Evolutionary conservation across 1,284 basidiomycete genomes (phyloP), one percentile per base, ranked within the genome.

Genomic region (Ganoderma leucocontextum): DNA sequence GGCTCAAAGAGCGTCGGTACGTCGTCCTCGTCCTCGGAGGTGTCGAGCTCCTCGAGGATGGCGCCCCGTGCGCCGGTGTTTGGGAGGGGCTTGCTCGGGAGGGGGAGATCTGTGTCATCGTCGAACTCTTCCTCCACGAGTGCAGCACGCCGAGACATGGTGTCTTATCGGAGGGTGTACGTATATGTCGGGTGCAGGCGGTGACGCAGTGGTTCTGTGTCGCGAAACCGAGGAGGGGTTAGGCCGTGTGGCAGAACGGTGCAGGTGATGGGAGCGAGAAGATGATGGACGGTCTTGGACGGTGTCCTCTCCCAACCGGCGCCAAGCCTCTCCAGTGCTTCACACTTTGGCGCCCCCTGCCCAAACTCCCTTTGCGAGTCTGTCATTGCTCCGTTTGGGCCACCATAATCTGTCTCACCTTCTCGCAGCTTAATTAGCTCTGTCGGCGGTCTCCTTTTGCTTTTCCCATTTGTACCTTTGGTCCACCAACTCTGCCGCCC

Each of bases 41-140:
- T 33, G 64, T 68, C 71, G 72, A 95, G 87, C 81, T 95, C 90
- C 77, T 95, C 86, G 67, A 97, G 82, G 42, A 97, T 85, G 2
- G 94, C 89, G 2, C 95, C 94, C 59, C 83, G 86, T 0, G 85
- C 71, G 63, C 92, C 91, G 17, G 87, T 87, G 74, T 90, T 87
- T 12, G 90, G 89, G 1, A 96, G 82, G 0, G 88, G 82, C n/a
- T 85, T 85, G 36, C 82, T 82, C 2, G 90, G 93, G 53, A 92
- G 83, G 2, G 90, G 91, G 55, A 96, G 86, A 78, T 96, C 95
- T 19, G 93, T 94, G 76, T 96, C 94, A 82, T 96, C 95, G 87
- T 96, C 94, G 78, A 95, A 96, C 74, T 92, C 89, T 72, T 89
- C 91, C 72, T 89, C 91, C 60, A 91, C 85, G 65, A 89, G 83